phyloP scores from a whole-genome alignment of 2,329 filamentous ascomycete species.

The Fusarium palustre region DNA sequence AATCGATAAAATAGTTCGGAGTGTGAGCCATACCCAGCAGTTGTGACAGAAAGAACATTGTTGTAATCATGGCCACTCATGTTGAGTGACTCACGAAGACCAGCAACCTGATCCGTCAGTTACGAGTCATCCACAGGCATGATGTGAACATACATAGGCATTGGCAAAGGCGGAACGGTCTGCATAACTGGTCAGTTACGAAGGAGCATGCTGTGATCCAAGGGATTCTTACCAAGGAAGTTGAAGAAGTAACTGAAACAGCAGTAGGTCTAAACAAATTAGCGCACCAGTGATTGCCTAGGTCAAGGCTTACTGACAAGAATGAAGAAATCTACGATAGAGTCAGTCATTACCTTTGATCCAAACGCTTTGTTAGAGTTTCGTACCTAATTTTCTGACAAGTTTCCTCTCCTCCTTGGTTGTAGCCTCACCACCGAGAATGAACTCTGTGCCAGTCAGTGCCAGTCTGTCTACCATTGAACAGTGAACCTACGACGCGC shows the following conservation, averaged over 20 bases:
- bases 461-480: accelerated
- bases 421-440: slow-evolving; percentile 24
- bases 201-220: accelerated
- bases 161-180: slow-evolving; percentile 50
- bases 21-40: slow-evolving; percentile 41
- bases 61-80: slow-evolving; percentile 56
- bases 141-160: slow-evolving; percentile 51
- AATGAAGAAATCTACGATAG: slow-evolving; percentile 49
- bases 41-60: slow-evolving; percentile 44
- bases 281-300: not conserved
- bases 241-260: slow-evolving; percentile 54
- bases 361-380: accelerated
- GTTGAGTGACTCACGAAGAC: slow-evolving; percentile 57
- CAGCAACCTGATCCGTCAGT: slow-evolving; percentile 50
- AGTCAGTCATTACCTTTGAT: not conserved
- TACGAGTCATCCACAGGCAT: accelerated
- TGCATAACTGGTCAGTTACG: not conserved
- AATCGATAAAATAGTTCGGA: accelerated
- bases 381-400: slow-evolving; percentile 47
- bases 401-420: slow-evolving; percentile 46
- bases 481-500: not conserved
- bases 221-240: slow-evolving; percentile 50
- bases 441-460: slow-evolving; percentile 5
- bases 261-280: slow-evolving; percentile 47
- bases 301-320: slow-evolving; percentile 19